Base-by-base conservation (phyloP, 192 early-diverging fungal genomes). In the Mortierella antarctica region DNA sequence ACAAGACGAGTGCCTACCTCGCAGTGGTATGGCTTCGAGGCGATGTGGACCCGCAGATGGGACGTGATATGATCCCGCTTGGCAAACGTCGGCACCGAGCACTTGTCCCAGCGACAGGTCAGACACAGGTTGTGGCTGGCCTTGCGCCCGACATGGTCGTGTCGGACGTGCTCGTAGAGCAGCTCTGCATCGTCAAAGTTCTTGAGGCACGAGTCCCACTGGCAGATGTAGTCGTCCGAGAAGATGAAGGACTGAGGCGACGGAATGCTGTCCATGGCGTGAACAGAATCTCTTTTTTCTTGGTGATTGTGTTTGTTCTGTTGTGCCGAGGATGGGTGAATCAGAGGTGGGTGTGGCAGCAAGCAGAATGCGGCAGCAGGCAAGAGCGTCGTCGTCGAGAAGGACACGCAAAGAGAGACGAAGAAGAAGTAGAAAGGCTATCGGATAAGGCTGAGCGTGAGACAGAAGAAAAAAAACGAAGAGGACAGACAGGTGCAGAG, bases 21-120 rank as follows among this genome's bases (percentile, higher is more conserved):
- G 84, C 97, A 99, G 48, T 84, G 84, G 86, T 95, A 92, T 7
- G 97, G 97, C 86, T 97, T 97, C 40, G 96, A 88, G 17, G 94
- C 93, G 10, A 99, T 90, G 73, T 99, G 97, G 50, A 97, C 93
- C 63, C 96, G 89, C 71, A 98, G 82, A 74, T 99, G 97, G 17
- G 92, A 94, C 13, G 96, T 99, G 46, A 98, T 93, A 82, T 99
- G 97, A 85, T 99, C 97, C 76, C 97, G 86, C 89, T 99, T 99
- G n/a, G 88, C 86, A 64, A 80, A 80, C 49, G 91, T 92, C 50
- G 84, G 83, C 39, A 91, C 86, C 31, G 73, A 75, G 86, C 97
- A 98, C 56, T 86, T 89, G 57, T 92, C 93, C 96, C 96, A 99
- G 67, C 89, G 87, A 84, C 97, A 99, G 58, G 84, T 86, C 63